Evolutionary conservation across 768 basidiomycete genomes (phyloP).

Genomic region (Fistulinella prunicolor): DNA sequence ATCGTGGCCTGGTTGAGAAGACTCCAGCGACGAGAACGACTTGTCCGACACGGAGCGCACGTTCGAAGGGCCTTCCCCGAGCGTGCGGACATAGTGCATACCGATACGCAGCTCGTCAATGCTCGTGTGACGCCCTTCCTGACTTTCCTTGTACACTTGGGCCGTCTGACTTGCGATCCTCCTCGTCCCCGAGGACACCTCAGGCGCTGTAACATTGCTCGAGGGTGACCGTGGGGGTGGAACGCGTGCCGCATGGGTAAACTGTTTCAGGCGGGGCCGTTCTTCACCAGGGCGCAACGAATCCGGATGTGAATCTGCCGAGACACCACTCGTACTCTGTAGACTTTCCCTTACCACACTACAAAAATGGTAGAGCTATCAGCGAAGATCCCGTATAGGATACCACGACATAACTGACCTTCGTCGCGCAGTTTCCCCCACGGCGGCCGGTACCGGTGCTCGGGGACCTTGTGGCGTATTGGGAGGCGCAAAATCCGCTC

Average conservation of each 20-base stretch:
- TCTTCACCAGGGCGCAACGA: slow-evolving; percentile 28
- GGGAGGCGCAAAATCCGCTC: slow-evolving; percentile 68
- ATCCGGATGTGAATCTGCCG: slow-evolving; percentile 34
- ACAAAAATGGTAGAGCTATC: slow-evolving; percentile 27
- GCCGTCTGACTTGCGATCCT: slow-evolving; percentile 64
- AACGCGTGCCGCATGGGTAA: slow-evolving; percentile 64
- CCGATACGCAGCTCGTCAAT: slow-evolving; percentile 68
- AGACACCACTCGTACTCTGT: slow-evolving; percentile 39
- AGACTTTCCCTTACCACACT: slow-evolving; percentile 53
- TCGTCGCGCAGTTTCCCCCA: slow-evolving; percentile 22
- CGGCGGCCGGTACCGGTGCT: slow-evolving; percentile 17
- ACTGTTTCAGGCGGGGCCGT: slow-evolving; percentile 66
- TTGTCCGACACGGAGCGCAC: slow-evolving; percentile 35
- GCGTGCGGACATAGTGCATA: slow-evolving; percentile 65
- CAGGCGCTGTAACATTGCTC: slow-evolving; percentile 17
- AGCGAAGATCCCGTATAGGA: not conserved
- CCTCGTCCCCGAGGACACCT: slow-evolving; percentile 29
- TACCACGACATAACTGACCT: slow-evolving; percentile 14
- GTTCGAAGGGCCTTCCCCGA: slow-evolving; percentile 50
- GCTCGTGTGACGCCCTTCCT: slow-evolving; percentile 38
- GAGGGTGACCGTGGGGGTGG: slow-evolving; percentile 54
- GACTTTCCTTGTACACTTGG: slow-evolving; percentile 46
- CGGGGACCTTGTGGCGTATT: slow-evolving; percentile 41
- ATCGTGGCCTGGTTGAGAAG: slow-evolving; percentile 44
- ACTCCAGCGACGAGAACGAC: slow-evolving; percentile 64